These are phyloP conservation scores for Ailanthus altissimus DNA, from an alignment of 345 rosid species.

Conservation along the genomic window DNA sequence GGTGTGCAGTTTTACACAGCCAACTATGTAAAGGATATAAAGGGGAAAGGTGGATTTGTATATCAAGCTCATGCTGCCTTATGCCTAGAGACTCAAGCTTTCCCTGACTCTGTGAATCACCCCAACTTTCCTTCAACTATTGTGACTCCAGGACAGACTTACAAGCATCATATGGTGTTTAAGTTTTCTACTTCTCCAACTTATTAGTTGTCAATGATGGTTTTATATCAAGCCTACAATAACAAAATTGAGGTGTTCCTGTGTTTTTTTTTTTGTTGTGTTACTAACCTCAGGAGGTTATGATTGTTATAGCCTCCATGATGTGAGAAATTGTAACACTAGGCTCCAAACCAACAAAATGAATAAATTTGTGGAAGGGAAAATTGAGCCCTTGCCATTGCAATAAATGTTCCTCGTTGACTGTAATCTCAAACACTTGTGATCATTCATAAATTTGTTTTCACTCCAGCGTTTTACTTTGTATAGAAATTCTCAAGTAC, in stretches of 20 bases:
- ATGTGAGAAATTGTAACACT: not conserved
- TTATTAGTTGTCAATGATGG: not conserved
- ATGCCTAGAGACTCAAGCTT: slow-evolving; percentile 88
- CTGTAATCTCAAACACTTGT: too few relatives aligned
- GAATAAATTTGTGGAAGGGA: slow-evolving; percentile 2
- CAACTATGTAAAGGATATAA: slow-evolving; percentile 44
- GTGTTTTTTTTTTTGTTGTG: not conserved
- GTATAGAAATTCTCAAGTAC: too few relatives aligned
- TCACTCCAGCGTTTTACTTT: too few relatives aligned
- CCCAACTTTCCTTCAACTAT: slow-evolving; percentile 78
- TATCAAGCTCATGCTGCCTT: slow-evolving; percentile 63
- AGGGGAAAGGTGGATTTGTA: slow-evolving; percentile 71
- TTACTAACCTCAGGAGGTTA: not conserved
- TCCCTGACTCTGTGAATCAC: slow-evolving; percentile 70
- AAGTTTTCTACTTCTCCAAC: slow-evolving; percentile 47
- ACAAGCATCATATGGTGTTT: slow-evolving; percentile 66
- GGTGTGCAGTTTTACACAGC: slow-evolving; percentile 86
- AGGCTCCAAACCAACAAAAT: not conserved
- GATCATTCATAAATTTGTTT: too few relatives aligned
- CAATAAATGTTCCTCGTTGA: too few relatives aligned
- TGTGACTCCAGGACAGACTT: slow-evolving; percentile 51
- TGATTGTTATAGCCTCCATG: not conserved
- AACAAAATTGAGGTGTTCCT: too few relatives aligned
- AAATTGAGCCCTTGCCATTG: not conserved
- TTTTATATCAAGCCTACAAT: not conserved